Evolutionary conservation across 2,329 filamentous ascomycete species (phyloP).

Genomic region (Immersiporthe knoxdaviesiana): DNA sequence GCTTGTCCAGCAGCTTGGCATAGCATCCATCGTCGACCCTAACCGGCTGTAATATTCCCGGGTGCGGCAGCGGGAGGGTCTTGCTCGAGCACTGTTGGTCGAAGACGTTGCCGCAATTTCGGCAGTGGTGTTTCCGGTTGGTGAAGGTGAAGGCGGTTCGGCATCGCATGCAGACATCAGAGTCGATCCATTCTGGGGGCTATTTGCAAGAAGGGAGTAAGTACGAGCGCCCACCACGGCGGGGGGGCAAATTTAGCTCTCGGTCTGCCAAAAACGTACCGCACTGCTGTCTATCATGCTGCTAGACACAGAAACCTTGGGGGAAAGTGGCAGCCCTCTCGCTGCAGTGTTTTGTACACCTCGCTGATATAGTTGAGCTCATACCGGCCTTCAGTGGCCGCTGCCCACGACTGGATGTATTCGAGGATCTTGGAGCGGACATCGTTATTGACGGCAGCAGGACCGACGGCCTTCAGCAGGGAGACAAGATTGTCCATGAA

Average conservation of each 20-base stretch:
- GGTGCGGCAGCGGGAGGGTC: conserved; percentile 81
- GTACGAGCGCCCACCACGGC: no score
- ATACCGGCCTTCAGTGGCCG: conserved; percentile 81
- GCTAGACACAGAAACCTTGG: conserved; percentile 83
- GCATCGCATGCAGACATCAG: conserved; percentile 98
- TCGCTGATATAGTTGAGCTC: conserved; percentile 87
- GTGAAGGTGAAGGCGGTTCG: conserved; percentile 95
- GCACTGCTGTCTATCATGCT: conserved; percentile 98
- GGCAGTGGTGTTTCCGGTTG: conserved; percentile 96
- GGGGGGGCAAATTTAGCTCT: background rate
- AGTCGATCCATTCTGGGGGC: conserved; percentile 97
- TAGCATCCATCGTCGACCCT: conserved; percentile 97
- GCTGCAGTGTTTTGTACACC: conserved; percentile 80
- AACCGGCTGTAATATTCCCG: conserved; percentile 89
- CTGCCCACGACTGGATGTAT: conserved; percentile 90
- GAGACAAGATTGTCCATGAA: conserved; percentile 98
- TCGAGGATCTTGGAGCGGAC: conserved; percentile 91
- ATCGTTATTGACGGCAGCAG: conserved; percentile 76
- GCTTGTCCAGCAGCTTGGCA: conserved; percentile 81
- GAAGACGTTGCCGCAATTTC: conserved; percentile 97
- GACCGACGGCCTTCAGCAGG: conserved; percentile 78
- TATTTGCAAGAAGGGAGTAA: no score
- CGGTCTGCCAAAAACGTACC: conserved; percentile 51
- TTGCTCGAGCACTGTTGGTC: conserved; percentile 95
- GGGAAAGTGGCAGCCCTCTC: conserved; percentile 87